These are phyloP conservation scores for Cystobasidium slooffiae DNA, from an alignment of 1,284 basidiomycete species.

Conservation along the genomic window DNA sequence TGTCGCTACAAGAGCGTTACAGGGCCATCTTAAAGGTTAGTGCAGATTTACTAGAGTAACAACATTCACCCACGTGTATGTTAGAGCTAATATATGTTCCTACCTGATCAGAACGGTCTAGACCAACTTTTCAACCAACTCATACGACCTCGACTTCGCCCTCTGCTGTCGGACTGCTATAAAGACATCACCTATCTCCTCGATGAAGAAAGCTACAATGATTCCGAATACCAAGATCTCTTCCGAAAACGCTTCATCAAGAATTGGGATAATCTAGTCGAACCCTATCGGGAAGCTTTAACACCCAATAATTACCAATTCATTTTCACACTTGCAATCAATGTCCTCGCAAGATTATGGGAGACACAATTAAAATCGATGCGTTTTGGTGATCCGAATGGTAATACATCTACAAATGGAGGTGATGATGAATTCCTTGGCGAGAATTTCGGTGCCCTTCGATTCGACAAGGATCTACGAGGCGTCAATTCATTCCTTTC, in stretches of 20 bases:
- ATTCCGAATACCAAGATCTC: conserved; percentile 80
- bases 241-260: conserved; percentile 84
- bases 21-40: conserved; percentile 68
- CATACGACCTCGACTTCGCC: conserved; percentile 79
- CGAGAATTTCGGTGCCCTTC: conserved; percentile 87
- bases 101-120: conserved; percentile 68
- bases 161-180: conserved; percentile 82
- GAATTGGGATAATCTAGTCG: conserved; percentile 79
- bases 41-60: too few species aligned
- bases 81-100: conserved; percentile 13
- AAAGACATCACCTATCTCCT: conserved; percentile 84
- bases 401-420: conserved; percentile 25
- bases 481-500: conserved; percentile 80
- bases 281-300: conserved; percentile 82
- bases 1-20: conserved; percentile 67
- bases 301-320: conserved; percentile 84
- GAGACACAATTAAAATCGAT: conserved; percentile 81
- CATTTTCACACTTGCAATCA: conserved; percentile 81
- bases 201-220: conserved; percentile 82
- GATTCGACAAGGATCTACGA: conserved; percentile 91
- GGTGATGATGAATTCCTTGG: not conserved
- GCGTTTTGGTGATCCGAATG: conserved; percentile 77
- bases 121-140: conserved; percentile 95
- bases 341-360: conserved; percentile 88
- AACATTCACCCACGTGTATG: too few species aligned